Evolutionary conservation across 2,329 filamentous ascomycete genomes (phyloP), one percentile per base, ranked within the genome.

Genomic region (Sphaceloma murrayae): DNA sequence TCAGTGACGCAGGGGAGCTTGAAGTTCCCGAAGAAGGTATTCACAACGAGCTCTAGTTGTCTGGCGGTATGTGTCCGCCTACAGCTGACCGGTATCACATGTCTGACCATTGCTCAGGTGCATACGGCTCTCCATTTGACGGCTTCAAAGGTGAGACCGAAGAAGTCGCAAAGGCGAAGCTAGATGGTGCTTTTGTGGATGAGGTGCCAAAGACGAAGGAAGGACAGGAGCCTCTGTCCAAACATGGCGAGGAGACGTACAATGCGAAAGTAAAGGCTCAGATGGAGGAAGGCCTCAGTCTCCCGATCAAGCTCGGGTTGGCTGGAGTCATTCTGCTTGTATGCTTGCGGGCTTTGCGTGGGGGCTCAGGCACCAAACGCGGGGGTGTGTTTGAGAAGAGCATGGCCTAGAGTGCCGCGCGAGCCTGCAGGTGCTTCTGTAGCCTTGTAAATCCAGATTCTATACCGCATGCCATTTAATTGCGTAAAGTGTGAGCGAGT

Each of bases 11-110:
- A 67, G 85, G 85, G 65, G 84, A 89, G 73, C 70, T 91, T 56
- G 75, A 80, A 64, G 80, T 88, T 54, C 82, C 84, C 63, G 72
- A 78, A 72, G 85, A 91, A 91, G 85, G 85, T 91, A 89, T 86
- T 72, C 82, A 87, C 69, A 76, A 80, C 69, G 85, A 91, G 70
- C 82, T 91, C 67, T 91, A 82, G 75, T 70, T 53, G 52, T 45
- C 33, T 51, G 47, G 46, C 51, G 50, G 49, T 52, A 56, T 51
- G 53, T 58, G 24, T 47, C 44, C 46, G 40, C 48, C 31, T 31
- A 56, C 39, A 26, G n/a, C 38, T 14, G 26, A 47, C 26, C 30
- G 42, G 38, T 39, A 45, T 17, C 24, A 18, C 9, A 19, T 18
- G 13, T 36, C 13, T 44, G 45, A 29, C 40, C 18, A 24, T 33